Evolutionary conservation across 106 monocot species (phyloP).

Genomic region (Phalaenopsis aphrodite): DNA sequence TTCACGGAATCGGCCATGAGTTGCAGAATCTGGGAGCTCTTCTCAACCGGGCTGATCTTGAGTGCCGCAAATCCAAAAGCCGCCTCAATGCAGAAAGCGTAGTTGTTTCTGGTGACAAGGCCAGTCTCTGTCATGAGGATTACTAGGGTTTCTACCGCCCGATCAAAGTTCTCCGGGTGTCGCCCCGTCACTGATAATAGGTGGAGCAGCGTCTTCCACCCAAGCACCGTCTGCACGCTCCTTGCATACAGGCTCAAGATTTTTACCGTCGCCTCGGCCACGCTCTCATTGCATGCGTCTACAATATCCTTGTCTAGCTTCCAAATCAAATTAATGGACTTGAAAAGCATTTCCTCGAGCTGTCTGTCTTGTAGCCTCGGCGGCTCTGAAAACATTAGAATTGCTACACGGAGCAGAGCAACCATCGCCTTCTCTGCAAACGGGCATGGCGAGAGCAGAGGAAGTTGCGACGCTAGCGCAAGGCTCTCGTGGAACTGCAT

Average conservation of each 20-base stretch:
- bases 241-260: constrained; percentile 30
- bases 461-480: constrained; percentile 45
- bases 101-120: constrained; percentile 45
- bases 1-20: constrained; percentile 56
- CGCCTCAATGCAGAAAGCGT: constrained; percentile 57
- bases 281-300: constrained; percentile 65
- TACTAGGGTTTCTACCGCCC: constrained; percentile 41
- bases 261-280: constrained; percentile 25
- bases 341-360: constrained; percentile 75
- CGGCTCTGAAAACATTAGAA: constrained; percentile 26
- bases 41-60: constrained; percentile 68
- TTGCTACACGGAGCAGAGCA: constrained; percentile 45
- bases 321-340: constrained; percentile 64
- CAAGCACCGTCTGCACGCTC: constrained; percentile 43
- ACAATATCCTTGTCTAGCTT: constrained; percentile 85
- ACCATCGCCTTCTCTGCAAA: constrained; percentile 82
- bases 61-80: constrained; percentile 73
- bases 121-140: constrained; percentile 44
- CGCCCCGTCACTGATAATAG: constrained; percentile 60
- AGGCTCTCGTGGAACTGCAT: constrained; percentile 66
- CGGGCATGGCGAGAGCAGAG: constrained; percentile 68
- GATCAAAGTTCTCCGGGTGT: constrained; percentile 74
- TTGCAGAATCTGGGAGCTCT: constrained; percentile 52
- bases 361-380: constrained; percentile 20
- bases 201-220: constrained; percentile 61